Base-by-base conservation (phyloP, 164 flowering plant genomes). In the Chimonanthus praecox region DNA sequence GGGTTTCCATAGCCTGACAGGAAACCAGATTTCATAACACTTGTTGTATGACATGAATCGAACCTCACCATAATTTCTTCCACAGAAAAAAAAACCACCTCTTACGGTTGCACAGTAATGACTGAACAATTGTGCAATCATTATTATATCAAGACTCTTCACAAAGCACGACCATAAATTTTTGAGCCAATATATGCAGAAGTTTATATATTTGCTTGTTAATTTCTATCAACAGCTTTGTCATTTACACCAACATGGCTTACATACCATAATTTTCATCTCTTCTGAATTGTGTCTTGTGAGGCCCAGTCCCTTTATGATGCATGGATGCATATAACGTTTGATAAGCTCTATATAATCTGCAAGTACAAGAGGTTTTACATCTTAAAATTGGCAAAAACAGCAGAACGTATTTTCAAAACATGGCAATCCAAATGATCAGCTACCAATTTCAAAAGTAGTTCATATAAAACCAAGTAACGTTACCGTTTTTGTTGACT, bases 231-330 rank as follows among this genome's bases (percentile, higher is more conserved):
- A 54, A 54, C 2, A 13, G 60, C 33, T 33, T 33, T 33, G 33
- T 33, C 33, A 33, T 15, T 13, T 47, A 49, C 7, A 58, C 20
- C 21, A 66, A n/a, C 4, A 66, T 44, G 61, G 71, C 60, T 49
- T 49, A 6, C 78, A 47, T 85, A 96, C 99, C 98, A 82, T 89
- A 94, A 79, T 90, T 82, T 79, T 92, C 97, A 85, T 94, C 98
- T 83, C 97, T 88, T 84, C 95, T 88, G 73, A 90, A 96, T 82
- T 94, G 99, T 43, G 99, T 96, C 83, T 90, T 96, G 82, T 93
- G 97, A 3, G 97, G 92, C 8, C 89, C 94, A 62, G 68, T 80
- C 78, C 83, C 95, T 75, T 74, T 86, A 48, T 88, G 94, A 77
- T 96, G 97, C 98, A 96, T 96, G 72, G 99, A 93, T 68, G 87